These are phyloP conservation scores for Hygrocybe punicea DNA, from an alignment of 768 basidiomycete species.

Conservation along the genomic window DNA sequence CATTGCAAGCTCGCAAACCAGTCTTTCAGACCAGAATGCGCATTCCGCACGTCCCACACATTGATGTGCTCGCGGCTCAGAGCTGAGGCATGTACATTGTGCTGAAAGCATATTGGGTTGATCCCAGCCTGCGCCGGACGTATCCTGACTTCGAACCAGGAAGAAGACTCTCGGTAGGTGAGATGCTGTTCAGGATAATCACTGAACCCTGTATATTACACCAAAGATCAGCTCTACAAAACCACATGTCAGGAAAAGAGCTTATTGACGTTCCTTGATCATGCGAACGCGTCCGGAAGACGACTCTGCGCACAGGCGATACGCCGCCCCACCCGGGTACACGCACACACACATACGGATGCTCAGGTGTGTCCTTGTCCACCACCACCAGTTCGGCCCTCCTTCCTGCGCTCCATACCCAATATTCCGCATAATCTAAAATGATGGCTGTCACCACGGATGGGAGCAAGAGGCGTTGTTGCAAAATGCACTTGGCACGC, in stretches of 20 bases:
- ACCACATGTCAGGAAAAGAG: neutral
- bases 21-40: neutral
- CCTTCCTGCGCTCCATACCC: neutral
- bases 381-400: neutral
- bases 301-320: neutral
- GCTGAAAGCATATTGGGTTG: neutral
- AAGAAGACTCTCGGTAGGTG: neutral
- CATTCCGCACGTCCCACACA: neutral
- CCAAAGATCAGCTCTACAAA: neutral
- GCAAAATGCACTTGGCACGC: neutral
- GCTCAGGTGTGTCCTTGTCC: neutral
- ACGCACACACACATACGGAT: neutral
- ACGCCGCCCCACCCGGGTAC: neutral
- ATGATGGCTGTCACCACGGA: neutral
- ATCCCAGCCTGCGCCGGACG: neutral
- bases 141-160: neutral
- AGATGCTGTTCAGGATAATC: neutral
- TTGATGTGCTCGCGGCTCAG: neutral
- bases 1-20: neutral
- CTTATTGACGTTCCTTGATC: neutral
- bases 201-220: neutral
- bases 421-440: neutral
- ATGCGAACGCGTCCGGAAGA: neutral
- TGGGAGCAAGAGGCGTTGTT: neutral
- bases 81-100: neutral